Conservation (phyloP, 805 yeast genomes). For the Isabelozyma heimii region DNA sequence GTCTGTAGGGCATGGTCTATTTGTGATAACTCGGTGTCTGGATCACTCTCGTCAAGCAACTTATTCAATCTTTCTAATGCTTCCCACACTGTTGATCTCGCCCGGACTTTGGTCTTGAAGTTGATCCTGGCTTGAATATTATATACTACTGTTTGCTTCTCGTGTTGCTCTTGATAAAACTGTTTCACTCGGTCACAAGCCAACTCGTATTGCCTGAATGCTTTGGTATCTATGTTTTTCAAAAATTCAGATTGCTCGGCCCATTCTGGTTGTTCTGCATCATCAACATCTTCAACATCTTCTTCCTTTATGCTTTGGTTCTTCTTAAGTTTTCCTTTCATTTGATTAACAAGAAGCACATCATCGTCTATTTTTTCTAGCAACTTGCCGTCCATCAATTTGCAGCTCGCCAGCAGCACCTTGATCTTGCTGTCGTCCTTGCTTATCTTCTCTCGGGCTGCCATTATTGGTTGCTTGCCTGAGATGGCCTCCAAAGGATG, state of each 20-base stretch:
- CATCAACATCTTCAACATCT: conserved; percentile 1
- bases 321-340: conserved; percentile 12
- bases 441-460: background rate
- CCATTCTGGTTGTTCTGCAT: conserved; percentile 17
- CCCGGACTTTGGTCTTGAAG: conserved; percentile 65
- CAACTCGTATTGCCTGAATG: conserved; percentile 63
- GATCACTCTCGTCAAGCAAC: conserved; percentile 68
- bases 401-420: too few species aligned
- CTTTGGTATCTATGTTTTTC: conserved; percentile 33
- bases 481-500: too few species aligned
- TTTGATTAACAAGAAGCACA: conserved; percentile 19
- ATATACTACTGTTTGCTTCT: conserved; percentile 67
- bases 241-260: conserved; percentile 24
- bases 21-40: conserved; percentile 72
- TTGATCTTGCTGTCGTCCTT: background rate
- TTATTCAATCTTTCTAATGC: conserved; percentile 61
- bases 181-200: conserved; percentile 67
- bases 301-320: background rate
- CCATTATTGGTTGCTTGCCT: background rate
- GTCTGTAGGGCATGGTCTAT: conserved; percentile 76
- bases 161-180: conserved; percentile 68
- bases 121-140: conserved; percentile 69
- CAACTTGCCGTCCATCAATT: conserved; percentile 4
- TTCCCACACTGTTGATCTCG: conserved; percentile 70
- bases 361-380: conserved; percentile 28